Base-by-base conservation (phyloP, 1,284 basidiomycete genomes). In the Apiotrichum siamense region DNA sequence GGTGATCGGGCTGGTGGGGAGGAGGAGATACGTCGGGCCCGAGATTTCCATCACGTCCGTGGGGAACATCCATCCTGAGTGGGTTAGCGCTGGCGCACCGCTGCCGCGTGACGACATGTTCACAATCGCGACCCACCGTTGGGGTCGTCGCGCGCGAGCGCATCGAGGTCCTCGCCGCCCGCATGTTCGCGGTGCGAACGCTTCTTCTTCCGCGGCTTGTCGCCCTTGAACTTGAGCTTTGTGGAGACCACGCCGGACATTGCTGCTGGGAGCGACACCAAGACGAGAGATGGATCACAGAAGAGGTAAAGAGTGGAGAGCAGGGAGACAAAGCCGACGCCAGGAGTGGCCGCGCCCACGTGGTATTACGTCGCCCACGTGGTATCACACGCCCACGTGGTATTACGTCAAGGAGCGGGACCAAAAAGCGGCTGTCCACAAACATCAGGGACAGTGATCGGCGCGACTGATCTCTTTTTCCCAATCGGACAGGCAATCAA, bases 171-270 rank as follows among this genome's bases (percentile, higher is more conserved):
- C 13, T 59, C 61, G 23, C 54, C 65, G 2, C 53, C 62, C 21
- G 26, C 50, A 7, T 41, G 49, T 29, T 70, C 67, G 38, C 65
- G 59, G 50, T 74, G 73, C 7, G 66, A 64, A 44, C 73, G 55
- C 66, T 76, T 76, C 70, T 77, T 76, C 69, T 76, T 76, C 65
- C 75, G 73, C n/a, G 62, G 53, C 61, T 74, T 74, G 46, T 77
- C 76, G 41, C 77, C 77, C 55, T 78, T 78, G 67, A 78, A 77
- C 55, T 75, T 70, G 53, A 76, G 70, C 56, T 73, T 72, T 49
- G 71, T 73, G 18, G 66, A 67, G 1, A 74, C 61, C 31, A 66
- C 57, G 7, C 59, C 64, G 18, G 65, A 61, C 52, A 54, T 54
- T 37, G 17, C 37, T 27, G 20, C 20, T 4, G 36, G 38, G 23